Base-by-base conservation (phyloP, 2,329 filamentous ascomycete genomes). In the Paraphaeosphaeria sporulosa region DNA sequence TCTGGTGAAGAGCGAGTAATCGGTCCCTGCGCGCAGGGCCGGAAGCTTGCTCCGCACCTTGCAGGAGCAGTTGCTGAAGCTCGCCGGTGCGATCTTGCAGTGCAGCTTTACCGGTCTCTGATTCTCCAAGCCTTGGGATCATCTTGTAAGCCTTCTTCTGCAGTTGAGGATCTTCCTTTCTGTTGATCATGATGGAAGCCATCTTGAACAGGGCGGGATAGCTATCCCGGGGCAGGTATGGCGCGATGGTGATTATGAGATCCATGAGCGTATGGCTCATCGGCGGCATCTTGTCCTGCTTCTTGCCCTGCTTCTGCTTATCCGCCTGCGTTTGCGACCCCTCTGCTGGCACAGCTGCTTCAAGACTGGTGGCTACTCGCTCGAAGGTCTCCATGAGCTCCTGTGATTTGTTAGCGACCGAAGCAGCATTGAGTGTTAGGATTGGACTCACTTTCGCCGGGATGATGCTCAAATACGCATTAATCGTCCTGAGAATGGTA, bases 141-240 rank as follows among this genome's bases (percentile, higher is more conserved):
- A 99, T 86, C 82, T 98, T 98, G 83, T 99, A 99, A 0, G 95
- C 94, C 81, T 99, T 99, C 87, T 99, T 99, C 78, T 98, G 94
- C 38, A 99, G 83, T 77, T 98, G 94, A 10, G 94, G 91, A 73
- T 98, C 94, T 40, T 91, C 86, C 58, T 90, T 85, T 72, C 90
- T 92, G 75, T 90, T 89, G 67, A 98, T 89, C 59, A 97, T 90
- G 27, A 92, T 85, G 0, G 91, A 85, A 0, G 94, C 92, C 73
- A 98, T 94, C 68, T 89, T 89, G 80, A 99, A 98, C 2, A 99
- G 86, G 5, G 90, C 86, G 19, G 86, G 84, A 67, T 96, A 97
- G 78, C 92, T 96, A 56, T 94, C 89, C 42, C 93, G 85, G 1
- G 95, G 94, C 8, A 99, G 86, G 73, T 99, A 97, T 17, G 94